These are phyloP conservation scores for Kitagawia praeruptora DNA, from an alignment of 129 eudicot species.

Conservation along the genomic window DNA sequence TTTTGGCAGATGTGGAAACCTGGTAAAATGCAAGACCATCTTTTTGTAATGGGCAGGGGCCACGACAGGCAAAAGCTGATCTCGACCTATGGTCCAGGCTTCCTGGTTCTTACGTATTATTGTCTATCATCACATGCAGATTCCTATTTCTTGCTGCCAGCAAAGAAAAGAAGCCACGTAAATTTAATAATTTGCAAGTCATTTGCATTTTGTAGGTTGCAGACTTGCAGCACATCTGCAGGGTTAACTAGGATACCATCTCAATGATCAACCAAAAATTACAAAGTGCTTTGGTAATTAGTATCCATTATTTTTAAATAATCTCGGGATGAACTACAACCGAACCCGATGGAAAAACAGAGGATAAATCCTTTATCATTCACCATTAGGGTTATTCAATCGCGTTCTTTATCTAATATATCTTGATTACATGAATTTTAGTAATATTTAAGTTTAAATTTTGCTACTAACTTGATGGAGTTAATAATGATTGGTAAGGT, in stretches of 20 bases:
- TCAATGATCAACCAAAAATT: neutral
- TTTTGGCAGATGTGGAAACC: conserved; percentile 1
- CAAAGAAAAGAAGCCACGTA: neutral
- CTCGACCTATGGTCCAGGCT: neutral
- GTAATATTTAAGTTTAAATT: neutral
- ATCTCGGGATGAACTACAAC: no score
- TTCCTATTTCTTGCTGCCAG: neutral
- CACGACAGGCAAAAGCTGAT: neutral
- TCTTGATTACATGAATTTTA: neutral
- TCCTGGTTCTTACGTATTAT: neutral
- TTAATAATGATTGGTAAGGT: neutral
- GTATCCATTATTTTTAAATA: no score
- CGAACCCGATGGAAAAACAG: no score
- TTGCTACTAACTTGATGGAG: neutral
- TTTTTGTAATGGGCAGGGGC: conserved; percentile 5
- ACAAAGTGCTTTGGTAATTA: no score
- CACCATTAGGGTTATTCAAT: no score
- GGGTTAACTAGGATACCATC: neutral
- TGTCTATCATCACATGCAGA: conserved; percentile 8
- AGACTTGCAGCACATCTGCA: neutral
- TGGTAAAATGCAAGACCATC: neutral
- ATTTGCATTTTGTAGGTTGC: neutral
- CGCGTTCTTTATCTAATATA: neutral
- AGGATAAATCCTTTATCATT: no score
- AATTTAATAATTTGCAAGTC: neutral